A percentile compares a stretch with the other conserved stretches of the same genome.
Conservation (phyloP, 371 early-diverging fungal genomes). For the Syncephalastrum monosporum region DNA sequence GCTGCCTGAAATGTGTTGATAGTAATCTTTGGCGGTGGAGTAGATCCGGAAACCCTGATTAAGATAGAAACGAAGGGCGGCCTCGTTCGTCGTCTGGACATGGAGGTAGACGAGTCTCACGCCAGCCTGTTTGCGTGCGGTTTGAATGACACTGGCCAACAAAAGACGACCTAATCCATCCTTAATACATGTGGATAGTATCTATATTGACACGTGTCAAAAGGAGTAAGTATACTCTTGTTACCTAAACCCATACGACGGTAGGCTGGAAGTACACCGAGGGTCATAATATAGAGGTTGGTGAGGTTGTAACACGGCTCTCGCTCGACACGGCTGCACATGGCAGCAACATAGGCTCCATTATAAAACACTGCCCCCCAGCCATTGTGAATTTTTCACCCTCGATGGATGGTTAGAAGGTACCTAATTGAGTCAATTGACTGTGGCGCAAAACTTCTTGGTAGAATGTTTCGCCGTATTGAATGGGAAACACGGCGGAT, state of each 20-base stretch:
- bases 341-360: no score
- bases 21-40: conserved; percentile 68
- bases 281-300: conserved; percentile 46
- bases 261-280: conserved; percentile 82
- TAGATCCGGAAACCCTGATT: conserved; percentile 70
- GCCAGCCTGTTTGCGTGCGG: conserved; percentile 26
- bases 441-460: conserved; percentile 64
- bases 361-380: conserved; percentile 50
- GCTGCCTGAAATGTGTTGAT: conserved; percentile 70
- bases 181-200: background rate
- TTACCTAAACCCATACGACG: conserved; percentile 75
- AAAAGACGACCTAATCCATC: conserved; percentile 49
- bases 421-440: conserved; percentile 72
- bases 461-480: conserved; percentile 81
- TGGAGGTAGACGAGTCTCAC: conserved; percentile 71
- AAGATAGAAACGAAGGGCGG: conserved; percentile 80
- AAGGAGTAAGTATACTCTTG: background rate
- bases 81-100: conserved; percentile 80
- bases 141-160: conserved; percentile 48
- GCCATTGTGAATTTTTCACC: no score
- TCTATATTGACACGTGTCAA: background rate
- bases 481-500: conserved; percentile 79
- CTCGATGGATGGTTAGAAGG: background rate
- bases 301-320: conserved; percentile 32
- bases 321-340: no score